phyloP scores from a whole-genome alignment of 1,284 basidiomycete species.

The Malassezia restricta region DNA sequence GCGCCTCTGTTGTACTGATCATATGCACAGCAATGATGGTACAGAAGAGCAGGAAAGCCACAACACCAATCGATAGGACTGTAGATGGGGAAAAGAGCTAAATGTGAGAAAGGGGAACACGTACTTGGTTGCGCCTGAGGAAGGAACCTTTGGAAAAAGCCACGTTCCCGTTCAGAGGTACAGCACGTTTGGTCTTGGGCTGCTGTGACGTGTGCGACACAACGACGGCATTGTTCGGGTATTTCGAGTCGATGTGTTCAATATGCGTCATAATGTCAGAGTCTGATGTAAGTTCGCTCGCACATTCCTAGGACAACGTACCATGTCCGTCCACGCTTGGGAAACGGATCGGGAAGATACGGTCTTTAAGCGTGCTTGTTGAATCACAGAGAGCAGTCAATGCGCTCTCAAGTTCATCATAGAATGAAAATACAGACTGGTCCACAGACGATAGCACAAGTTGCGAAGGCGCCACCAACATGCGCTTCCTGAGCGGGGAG shows the following conservation, averaged over 20 bases:
- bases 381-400: background rate
- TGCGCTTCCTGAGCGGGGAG: conserved; percentile 4
- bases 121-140: conserved; percentile 7
- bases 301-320: background rate
- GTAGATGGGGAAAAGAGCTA: conserved; percentile 10
- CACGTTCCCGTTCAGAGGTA: background rate
- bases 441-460: conserved; percentile 8
- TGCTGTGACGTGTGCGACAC: background rate
- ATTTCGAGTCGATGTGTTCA: conserved; percentile 1
- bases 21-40: conserved; percentile 4
- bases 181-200: background rate
- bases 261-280: background rate
- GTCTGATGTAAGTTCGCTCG: background rate
- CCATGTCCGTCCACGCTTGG: background rate
- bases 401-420: conserved; percentile 1
- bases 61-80: conserved; percentile 7
- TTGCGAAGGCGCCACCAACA: conserved; percentile 4
- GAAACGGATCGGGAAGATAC: background rate
- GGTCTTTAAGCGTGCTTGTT: background rate
- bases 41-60: conserved; percentile 12
- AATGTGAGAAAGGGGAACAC: background rate
- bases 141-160: background rate
- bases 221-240: conserved; percentile 8
- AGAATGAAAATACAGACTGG: background rate
- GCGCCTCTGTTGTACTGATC: conserved; percentile 6